Base-by-base conservation (phyloP, 2,329 filamentous ascomycete genomes). In the Talaromyces marneffei region DNA sequence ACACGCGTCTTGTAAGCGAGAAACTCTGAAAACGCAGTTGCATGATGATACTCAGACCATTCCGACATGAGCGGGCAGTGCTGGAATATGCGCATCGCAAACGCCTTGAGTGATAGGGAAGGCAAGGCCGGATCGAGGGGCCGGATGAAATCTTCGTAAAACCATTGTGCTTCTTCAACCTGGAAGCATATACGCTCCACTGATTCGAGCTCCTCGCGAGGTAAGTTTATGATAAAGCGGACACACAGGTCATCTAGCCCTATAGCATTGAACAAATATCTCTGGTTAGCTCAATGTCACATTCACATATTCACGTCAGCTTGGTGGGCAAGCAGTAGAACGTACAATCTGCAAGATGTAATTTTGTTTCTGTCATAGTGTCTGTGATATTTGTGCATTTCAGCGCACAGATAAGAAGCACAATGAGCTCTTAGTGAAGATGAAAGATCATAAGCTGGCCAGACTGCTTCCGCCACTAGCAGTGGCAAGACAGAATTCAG, bases 141-240 rank as follows among this genome's bases (percentile, higher is more conserved):
- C 53, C 94, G 90, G 74, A 99, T 91, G 74, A 99, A 99, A 77
- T 99, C 94, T 81, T 99, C 94, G 85, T 99, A 99, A 78, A 96
- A 99, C 94, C 94, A 99, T 86, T 99, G 95, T 69, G 94, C 94
- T 78, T 99, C 95, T 77, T 99, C 94, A 68, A 99, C 90, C 78
- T 97, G 92, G 75, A 99, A 99, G 78, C 93, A 97, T 77, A 99
- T 94, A 72, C 94, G 89, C 73, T 92, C 91, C 62, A 96, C 90
- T 2, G 90, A 92, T 66, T 87, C 87, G 52, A 97, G 85, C 76
- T 99, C 94, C 76, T 94, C 91, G 66, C 90, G 84, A 50, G 95
- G 94, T 64, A 97, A 85, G 78, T 99, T 97, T 77, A 97, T 91
- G 73, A 99, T 93, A 78, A 99, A 99, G 74, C 95, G 91, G 75